These are phyloP conservation scores for Porphyrellus sp. DNA, from an alignment of 1,284 basidiomycete genomes.

Conservation along the genomic window DNA sequence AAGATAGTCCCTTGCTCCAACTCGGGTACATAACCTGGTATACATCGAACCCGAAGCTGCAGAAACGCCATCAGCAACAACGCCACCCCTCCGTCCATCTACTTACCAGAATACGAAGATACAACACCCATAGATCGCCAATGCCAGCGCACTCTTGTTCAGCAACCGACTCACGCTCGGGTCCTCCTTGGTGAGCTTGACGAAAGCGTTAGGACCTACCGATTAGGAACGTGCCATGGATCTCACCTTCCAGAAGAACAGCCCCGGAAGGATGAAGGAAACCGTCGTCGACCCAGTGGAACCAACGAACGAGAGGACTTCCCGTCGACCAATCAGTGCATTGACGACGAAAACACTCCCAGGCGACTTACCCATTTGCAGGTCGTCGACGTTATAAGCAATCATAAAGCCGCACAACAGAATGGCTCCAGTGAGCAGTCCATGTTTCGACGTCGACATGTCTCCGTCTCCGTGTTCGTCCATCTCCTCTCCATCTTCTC, in stretches of 20 bases:
- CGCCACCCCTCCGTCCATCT: not conserved
- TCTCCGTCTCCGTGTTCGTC: slow-evolving; percentile 57
- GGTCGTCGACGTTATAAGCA: slow-evolving; percentile 80
- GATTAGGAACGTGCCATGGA: slow-evolving; percentile 5
- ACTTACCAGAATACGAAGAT: slow-evolving; percentile 88
- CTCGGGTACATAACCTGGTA: slow-evolving; percentile 51
- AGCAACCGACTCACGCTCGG: slow-evolving; percentile 53
- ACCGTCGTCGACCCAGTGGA: slow-evolving; percentile 96
- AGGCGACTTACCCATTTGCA: slow-evolving; percentile 69
- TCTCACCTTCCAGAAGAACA: slow-evolving; percentile 77
- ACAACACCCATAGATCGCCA: slow-evolving; percentile 74
- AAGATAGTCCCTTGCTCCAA: slow-evolving; percentile 11
- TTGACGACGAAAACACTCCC: slow-evolving; percentile 8
- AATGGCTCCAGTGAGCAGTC: slow-evolving; percentile 71
- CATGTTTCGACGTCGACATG: slow-evolving; percentile 73
- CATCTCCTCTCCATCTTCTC: slow-evolving; percentile 45
- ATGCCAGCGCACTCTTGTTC: slow-evolving; percentile 60
- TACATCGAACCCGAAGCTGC: slow-evolving; percentile 74
- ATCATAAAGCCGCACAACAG: slow-evolving; percentile 70
- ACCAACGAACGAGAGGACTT: slow-evolving; percentile 94
- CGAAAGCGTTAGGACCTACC: slow-evolving; percentile 19
- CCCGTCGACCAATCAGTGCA: slow-evolving; percentile 15
- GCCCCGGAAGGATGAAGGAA: slow-evolving; percentile 93
- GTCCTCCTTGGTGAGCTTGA: slow-evolving; percentile 73
- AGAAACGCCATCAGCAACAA: slow-evolving; percentile 3